A percentile compares a stretch with the other conserved stretches of the same genome.
phyloP scores from a whole-genome alignment of 495 filamentous ascomycete genomes.

The Penicillium simplicissimum region DNA sequence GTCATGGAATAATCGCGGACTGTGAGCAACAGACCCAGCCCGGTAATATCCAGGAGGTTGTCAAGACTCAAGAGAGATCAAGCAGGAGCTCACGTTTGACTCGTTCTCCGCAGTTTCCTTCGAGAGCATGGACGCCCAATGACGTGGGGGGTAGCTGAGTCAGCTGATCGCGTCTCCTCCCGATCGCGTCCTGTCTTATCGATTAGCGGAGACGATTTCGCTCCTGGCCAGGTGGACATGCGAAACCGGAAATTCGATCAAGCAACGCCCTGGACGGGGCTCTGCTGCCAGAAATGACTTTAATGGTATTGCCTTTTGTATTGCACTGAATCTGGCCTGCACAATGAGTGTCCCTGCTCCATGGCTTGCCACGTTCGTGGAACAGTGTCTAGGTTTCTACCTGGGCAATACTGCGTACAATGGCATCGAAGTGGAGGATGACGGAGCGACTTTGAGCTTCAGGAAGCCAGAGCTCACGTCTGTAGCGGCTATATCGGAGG shows the following conservation, averaged over 20 bases:
- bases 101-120: constrained; percentile 19
- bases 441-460: constrained; percentile 44
- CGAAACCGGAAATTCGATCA: constrained; percentile 3
- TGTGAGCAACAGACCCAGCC: constrained; percentile 6
- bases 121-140: constrained; percentile 27
- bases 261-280: background rate
- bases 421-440: constrained; percentile 33
- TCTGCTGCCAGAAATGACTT: constrained; percentile 4
- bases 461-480: constrained; percentile 2
- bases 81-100: constrained; percentile 9
- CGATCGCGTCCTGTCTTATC: constrained; percentile 16
- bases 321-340: constrained; percentile 3
- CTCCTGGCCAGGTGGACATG: constrained; percentile 1
- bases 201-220: constrained; percentile 19
- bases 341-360: constrained; percentile 30
- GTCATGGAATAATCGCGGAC: background rate
- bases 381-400: constrained; percentile 31
- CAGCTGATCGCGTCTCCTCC: constrained; percentile 13
- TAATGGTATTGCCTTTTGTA: background rate
- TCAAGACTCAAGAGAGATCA: constrained; percentile 5
- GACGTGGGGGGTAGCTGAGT: constrained; percentile 36
- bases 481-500: constrained; percentile 27
- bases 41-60: background rate
- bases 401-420: constrained; percentile 11
- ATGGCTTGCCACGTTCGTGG: constrained; percentile 39